Percentiles rank a stretch among this genome's conserved stretches.
Conservation (phyloP, 768 basidiomycete genomes). For the Hygrocybe punicea region DNA sequence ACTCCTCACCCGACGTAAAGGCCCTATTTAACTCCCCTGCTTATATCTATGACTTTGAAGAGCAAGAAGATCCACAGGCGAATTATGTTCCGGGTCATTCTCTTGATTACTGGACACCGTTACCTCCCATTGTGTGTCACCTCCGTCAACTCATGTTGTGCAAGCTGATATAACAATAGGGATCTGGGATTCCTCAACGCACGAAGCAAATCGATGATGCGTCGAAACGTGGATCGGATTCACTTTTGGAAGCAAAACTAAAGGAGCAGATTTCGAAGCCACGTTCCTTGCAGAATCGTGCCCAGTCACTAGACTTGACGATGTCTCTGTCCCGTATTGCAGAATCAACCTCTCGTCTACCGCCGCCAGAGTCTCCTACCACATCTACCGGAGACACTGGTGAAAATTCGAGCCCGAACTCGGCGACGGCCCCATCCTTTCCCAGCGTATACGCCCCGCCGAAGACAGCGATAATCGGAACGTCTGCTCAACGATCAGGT, state of each 20-base stretch:
- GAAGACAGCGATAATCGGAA: slow-evolving; percentile 43
- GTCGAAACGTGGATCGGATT: slow-evolving; percentile 79
- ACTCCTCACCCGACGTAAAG: slow-evolving; percentile 92
- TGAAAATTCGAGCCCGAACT: slow-evolving; percentile 75
- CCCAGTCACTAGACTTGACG: slow-evolving; percentile 85
- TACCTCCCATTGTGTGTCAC: slow-evolving; percentile 67
- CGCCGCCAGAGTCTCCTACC: slow-evolving; percentile 76
- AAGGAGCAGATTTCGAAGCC: slow-evolving; percentile 76
- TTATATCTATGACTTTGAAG: slow-evolving; percentile 77
- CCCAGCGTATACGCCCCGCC: slow-evolving; percentile 81
- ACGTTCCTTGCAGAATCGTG: slow-evolving; percentile 78
- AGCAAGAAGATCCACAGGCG: slow-evolving; percentile 61
- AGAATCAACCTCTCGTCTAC: slow-evolving; percentile 57
- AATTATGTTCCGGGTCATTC: slow-evolving; percentile 54
- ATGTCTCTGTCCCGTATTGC: slow-evolving; percentile 80
- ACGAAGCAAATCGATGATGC: slow-evolving; percentile 71
- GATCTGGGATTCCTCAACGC: slow-evolving; percentile 65
- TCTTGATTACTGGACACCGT: slow-evolving; percentile 72
- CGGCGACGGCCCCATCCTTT: slow-evolving; percentile 74
- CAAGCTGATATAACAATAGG: slow-evolving; percentile 38
- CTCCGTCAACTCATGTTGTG: slow-evolving; percentile 6
- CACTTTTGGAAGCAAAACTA: slow-evolving; percentile 77
- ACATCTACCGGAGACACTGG: slow-evolving; percentile 73
- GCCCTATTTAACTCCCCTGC: slow-evolving; percentile 87
- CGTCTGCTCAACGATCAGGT: slow-evolving; percentile 42